These are phyloP conservation scores for Castanopsis chinensis DNA, from an alignment of 306 rosid genomes.

Conservation along the genomic window DNA sequence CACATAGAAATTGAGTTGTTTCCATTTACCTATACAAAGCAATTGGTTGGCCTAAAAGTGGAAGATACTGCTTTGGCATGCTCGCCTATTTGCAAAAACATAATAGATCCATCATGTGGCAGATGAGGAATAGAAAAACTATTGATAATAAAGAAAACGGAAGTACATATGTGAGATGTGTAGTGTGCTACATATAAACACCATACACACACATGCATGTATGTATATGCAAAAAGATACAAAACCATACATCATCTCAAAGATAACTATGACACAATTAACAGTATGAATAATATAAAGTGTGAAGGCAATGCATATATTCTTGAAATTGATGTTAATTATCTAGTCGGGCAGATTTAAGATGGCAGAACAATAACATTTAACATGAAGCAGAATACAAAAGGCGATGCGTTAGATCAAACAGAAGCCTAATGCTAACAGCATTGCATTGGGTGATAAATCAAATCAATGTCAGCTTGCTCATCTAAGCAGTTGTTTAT, in stretches of 20 bases:
- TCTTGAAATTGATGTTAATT: not conserved
- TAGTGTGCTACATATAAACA: not conserved
- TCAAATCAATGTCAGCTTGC: not conserved
- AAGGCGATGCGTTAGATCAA: not conserved
- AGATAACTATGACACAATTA: not conserved
- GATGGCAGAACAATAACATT: not conserved
- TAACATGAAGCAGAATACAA: not conserved
- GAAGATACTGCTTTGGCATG: conserved; percentile 99
- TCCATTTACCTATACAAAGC: conserved; percentile 69
- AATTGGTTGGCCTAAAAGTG: conserved; percentile 86
- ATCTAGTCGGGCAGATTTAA: not conserved
- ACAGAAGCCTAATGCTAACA: not conserved
- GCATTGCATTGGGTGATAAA: not conserved
- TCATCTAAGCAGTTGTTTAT: not conserved
- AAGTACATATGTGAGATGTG: not conserved
- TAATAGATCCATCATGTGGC: conserved; percentile 14
- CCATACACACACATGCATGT: not conserved
- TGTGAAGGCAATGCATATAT: not conserved
- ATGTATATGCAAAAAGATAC: not conserved
- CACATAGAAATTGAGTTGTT: conserved; percentile 12
- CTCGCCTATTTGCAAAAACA: conserved; percentile 54
- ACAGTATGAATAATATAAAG: not conserved
- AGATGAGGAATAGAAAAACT: conserved; percentile 3
- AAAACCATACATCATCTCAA: too few species aligned
- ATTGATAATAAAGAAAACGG: not conserved